A percentile compares a stretch with the other conserved stretches of the same genome.
These are phyloP conservation scores for Cucurbita argyrosperma DNA, from an alignment of 306 rosid genomes.

Conservation along the genomic window DNA sequence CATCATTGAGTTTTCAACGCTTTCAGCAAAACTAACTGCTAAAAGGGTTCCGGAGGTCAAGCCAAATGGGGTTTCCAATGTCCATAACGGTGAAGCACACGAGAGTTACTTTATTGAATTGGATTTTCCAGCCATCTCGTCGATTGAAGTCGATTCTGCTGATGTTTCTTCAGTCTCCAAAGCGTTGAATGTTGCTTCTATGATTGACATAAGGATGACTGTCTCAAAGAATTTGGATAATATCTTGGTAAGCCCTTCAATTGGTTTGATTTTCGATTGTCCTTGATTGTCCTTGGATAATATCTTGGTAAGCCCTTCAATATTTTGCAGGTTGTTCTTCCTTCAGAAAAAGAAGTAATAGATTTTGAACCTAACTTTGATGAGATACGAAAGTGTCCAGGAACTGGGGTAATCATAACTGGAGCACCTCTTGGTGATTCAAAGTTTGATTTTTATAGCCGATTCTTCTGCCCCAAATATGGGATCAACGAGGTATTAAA, in stretches of 20 bases:
- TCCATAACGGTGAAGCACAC: constrained; percentile 11
- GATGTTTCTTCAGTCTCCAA: constrained; percentile 24
- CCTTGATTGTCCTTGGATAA: constrained; percentile 16
- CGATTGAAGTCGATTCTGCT: constrained; percentile 10
- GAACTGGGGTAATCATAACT: constrained; percentile 42
- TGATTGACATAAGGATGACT: constrained; percentile 27
- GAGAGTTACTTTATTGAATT: constrained; percentile 28
- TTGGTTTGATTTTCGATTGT: neutral
- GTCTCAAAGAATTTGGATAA: constrained; percentile 11
- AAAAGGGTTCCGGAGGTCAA: constrained; percentile 14
- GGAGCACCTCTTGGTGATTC: constrained; percentile 46
- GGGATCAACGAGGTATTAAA: constrained; percentile 53
- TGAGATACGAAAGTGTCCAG: constrained; percentile 44
- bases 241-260: constrained; percentile 33
- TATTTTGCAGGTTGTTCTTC: constrained; percentile 36
- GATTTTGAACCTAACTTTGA: constrained; percentile 40
- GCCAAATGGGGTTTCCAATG: constrained; percentile 1
- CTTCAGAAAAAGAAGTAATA: constrained; percentile 28
- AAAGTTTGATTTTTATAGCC: constrained; percentile 50
- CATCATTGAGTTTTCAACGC: constrained; percentile 42
- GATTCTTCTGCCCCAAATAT: constrained; percentile 44
- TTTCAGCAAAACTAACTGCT: constrained; percentile 49
- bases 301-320: constrained; percentile 33
- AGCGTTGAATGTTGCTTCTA: constrained; percentile 32
- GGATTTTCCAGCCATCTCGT: constrained; percentile 27